Evolutionary conservation across 345 rosid genomes (phyloP), one percentile per base, ranked within the genome.

Genomic region (Pistacia atlantica): DNA sequence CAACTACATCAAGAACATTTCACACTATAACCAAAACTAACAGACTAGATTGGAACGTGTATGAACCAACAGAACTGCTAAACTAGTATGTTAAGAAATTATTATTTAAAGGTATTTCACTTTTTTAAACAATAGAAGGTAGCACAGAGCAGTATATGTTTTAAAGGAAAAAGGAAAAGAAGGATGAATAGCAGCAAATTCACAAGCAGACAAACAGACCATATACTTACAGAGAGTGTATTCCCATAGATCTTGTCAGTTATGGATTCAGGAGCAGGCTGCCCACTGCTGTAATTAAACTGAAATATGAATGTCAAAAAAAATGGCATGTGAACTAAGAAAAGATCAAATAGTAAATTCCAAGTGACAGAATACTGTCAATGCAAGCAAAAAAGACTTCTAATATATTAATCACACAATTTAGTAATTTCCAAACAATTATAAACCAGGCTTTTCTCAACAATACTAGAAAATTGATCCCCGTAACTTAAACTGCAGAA

Each of bases 211-310:
- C 37, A 35, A 1, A 31, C 22, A 51, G 10, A 76, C 22, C 59
- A 20, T 79, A 80, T 75, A 85, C 98, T 91, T 85, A 96, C 99
- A 77, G 98, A 91, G 61, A 96, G 97, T 0, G 97, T 93, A 83
- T 93, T 93, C 78, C 99, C 98, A 77, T 92, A 93, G 64, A 96
- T 93, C 89, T 93, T 93, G 90, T 92, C 97, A 2, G 97, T 90
- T 83, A 93, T 93, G 67, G 92, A 84, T 80, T 93, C 98, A 31
- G 97, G 99, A 35, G 98, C 98, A 65, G 95, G 97, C 82, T 93
- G 98, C 67, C 97, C 98, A 48, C 99, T 93, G 90, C 84, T 90
- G 90, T 91, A 92, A 68, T 93, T 96, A 81, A 96, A 96, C 97
- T 91, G 80, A 73, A 77, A 79, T 33, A 8, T 28, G 31, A 68